Percentiles rank a stretch among this genome's conserved stretches.
Conservation (phyloP, 2,329 filamentous ascomycete species). For the Aureobasidium sp. region DNA sequence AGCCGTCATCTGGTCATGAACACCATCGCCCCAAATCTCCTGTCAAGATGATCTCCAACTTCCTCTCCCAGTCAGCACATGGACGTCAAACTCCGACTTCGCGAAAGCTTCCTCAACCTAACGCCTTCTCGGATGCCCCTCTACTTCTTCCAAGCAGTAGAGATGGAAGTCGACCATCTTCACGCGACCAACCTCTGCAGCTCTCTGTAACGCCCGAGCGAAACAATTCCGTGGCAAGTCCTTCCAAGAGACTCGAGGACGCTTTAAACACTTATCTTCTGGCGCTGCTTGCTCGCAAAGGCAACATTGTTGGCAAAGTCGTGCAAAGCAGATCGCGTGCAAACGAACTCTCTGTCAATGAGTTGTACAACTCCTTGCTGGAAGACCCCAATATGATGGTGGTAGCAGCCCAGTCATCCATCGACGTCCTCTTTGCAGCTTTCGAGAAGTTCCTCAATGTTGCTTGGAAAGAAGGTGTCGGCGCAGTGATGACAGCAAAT, state of each 20-base stretch:
- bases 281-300: constrained; percentile 73
- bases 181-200: constrained; percentile 20
- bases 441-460: constrained; percentile 89
- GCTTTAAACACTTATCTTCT: constrained; percentile 77
- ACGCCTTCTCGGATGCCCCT: constrained; percentile 23
- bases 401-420: constrained; percentile 61
- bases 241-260: constrained; percentile 67
- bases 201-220: not conserved
- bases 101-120: constrained; percentile 18
- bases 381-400: constrained; percentile 76
- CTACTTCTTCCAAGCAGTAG: constrained; percentile 30
- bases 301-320: constrained; percentile 71
- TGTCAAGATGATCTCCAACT: constrained; percentile 78
- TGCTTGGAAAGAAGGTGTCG: constrained; percentile 84
- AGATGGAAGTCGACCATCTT: constrained; percentile 25
- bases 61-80: constrained; percentile 53
- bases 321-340: constrained; percentile 60
- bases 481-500: constrained; percentile 65
- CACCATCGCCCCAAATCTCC: constrained; percentile 69
- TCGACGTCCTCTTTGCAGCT: constrained; percentile 80
- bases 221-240: constrained; percentile 35
- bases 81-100: constrained; percentile 22
- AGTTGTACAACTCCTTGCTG: constrained; percentile 79
- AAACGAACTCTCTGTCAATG: constrained; percentile 75
- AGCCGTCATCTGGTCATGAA: constrained; percentile 17